A percentile compares a stretch with the other conserved stretches of the same genome.
phyloP scores from a whole-genome alignment of 2,329 filamentous ascomycete genomes.

The Xylaria sp. region DNA sequence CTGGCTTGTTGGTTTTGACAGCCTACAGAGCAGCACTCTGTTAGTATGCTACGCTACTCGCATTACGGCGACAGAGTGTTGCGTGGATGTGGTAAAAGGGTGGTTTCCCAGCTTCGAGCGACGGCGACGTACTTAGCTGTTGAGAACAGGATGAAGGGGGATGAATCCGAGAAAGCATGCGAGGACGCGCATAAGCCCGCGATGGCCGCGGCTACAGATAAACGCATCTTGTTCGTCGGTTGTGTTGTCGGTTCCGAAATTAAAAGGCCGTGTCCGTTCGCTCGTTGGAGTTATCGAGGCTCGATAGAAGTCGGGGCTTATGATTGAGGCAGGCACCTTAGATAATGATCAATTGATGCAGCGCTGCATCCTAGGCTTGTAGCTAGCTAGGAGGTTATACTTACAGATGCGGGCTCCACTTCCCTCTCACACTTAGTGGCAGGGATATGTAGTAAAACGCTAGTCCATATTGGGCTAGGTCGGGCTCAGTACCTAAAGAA shows the following conservation, averaged over 20 bases:
- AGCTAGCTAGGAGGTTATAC: too few relatives aligned
- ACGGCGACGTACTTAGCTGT: constrained; percentile 75
- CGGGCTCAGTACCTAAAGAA: too few relatives aligned
- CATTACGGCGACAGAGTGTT: background rate
- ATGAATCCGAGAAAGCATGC: constrained; percentile 84
- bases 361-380: background rate
- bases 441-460: too few relatives aligned
- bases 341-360: background rate
- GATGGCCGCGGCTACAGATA: constrained; percentile 62
- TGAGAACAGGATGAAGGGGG: constrained; percentile 89
- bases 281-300: constrained; percentile 1
- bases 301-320: background rate
- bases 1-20: constrained; percentile 50
- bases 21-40: constrained; percentile 34
- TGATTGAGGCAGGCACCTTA: background rate
- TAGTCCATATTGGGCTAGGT: too few relatives aligned
- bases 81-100: constrained; percentile 6
- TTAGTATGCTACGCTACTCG: constrained; percentile 14
- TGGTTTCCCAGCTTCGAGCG: constrained; percentile 19
- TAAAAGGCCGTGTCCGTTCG: background rate
- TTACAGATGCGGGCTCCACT: too few relatives aligned
- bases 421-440: too few relatives aligned
- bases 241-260: background rate
- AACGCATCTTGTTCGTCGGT: constrained; percentile 61
- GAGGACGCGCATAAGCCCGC: constrained; percentile 68